Conservation (phyloP, 371 early-diverging fungal species). For the Mortierella sp. region DNA sequence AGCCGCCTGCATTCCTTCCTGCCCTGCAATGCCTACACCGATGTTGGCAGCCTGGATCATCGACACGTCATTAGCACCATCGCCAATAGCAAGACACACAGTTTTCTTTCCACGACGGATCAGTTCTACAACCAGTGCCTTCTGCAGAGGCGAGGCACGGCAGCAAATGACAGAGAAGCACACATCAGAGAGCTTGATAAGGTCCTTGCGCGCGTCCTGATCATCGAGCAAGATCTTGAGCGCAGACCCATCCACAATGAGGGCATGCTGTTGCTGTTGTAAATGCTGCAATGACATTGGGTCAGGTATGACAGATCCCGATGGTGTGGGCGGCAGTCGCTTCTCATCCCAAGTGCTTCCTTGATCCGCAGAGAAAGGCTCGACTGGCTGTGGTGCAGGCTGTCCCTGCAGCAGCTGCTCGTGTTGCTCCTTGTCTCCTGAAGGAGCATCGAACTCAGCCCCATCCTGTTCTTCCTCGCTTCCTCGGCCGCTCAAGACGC, state of each 20-base stretch:
- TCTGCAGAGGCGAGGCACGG: conserved; percentile 96
- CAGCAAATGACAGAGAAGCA: conserved; percentile 95
- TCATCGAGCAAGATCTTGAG: conserved; percentile 82
- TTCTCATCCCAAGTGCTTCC: conserved; percentile 41
- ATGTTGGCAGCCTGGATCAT: conserved; percentile 97
- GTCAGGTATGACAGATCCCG: conserved; percentile 9
- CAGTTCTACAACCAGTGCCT: conserved; percentile 94
- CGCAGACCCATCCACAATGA: conserved; percentile 93
- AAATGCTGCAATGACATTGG: not conserved
- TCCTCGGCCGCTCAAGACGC: conserved; percentile 36
- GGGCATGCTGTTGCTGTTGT: conserved; percentile 63
- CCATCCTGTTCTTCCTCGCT: conserved; percentile 14
- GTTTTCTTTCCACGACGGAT: conserved; percentile 82
- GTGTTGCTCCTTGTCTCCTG: not conserved
- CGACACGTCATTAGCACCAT: conserved; percentile 97
- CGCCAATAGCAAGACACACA: conserved; percentile 94
- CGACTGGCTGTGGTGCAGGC: not conserved
- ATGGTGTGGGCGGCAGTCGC: conserved; percentile 33
- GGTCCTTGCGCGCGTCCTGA: conserved; percentile 62
- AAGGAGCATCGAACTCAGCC: not conserved
- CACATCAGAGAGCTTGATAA: conserved; percentile 82
- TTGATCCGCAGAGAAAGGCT: not conserved
- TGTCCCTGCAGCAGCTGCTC: not conserved
- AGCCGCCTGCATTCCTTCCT: conserved; percentile 92
- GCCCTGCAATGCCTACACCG: conserved; percentile 94